A percentile compares a stretch with the other conserved stretches of the same genome.
Conservation (phyloP, 2,329 filamentous ascomycete genomes). For the Curvularia sp. region DNA sequence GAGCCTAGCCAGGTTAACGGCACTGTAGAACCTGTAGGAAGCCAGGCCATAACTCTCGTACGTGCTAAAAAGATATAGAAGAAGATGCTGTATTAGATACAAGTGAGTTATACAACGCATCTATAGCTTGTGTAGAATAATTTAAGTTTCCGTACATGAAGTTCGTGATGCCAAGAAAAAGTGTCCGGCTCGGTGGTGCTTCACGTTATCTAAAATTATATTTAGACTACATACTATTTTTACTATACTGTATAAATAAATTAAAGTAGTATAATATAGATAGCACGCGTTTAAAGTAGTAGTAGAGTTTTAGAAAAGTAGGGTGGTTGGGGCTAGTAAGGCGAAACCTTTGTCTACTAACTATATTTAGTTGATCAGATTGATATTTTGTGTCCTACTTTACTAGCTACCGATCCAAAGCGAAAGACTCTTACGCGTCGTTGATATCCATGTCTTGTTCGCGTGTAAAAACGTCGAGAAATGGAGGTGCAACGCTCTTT, state of each 20-base stretch:
- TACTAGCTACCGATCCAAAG: no score
- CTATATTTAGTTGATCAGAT: no score
- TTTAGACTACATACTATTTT: not conserved
- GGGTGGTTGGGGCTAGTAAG: not conserved
- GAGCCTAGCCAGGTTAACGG: constrained; percentile 18
- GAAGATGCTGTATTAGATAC: not conserved
- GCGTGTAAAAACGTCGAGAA: no score
- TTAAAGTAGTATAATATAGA: not conserved
- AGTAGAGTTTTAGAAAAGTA: not conserved
- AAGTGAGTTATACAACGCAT: not conserved
- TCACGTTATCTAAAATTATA: not conserved
- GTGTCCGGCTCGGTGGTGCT: no score
- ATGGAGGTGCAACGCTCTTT: not conserved
- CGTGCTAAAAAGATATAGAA: constrained; percentile 21
- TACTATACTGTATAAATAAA: not conserved
- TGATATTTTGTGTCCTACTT: no score
- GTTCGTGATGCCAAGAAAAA: no score
- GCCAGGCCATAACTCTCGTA: constrained; percentile 26
- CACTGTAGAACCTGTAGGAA: constrained; percentile 23
- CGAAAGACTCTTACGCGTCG: no score
- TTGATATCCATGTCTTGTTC: no score
- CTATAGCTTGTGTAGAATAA: constrained; percentile 1
- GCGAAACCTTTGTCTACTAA: not conserved
- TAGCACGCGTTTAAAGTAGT: not conserved
- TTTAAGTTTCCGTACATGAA: not conserved